Evolutionary conservation across 768 basidiomycete species (phyloP).

Genomic region (Lactifluus echinatus): DNA sequence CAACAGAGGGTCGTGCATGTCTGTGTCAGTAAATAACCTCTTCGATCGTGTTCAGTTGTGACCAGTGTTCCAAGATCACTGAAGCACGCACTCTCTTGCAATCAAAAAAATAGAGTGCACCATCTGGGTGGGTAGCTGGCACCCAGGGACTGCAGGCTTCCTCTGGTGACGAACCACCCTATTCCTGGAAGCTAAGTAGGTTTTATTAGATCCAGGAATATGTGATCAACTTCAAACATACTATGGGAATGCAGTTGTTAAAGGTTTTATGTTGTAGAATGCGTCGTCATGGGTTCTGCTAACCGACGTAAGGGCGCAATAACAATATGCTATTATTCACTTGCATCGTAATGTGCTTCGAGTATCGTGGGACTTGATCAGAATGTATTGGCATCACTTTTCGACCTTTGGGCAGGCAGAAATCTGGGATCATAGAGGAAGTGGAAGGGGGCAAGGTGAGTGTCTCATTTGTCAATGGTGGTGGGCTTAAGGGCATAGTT

Average conservation of each 20-base stretch:
- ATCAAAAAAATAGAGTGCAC: too few species aligned
- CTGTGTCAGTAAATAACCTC: too few species aligned
- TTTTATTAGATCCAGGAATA: background rate
- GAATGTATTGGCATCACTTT: background rate
- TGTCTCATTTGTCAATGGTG: background rate
- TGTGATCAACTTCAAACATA: background rate
- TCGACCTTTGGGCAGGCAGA: background rate
- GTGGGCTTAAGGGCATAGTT: background rate
- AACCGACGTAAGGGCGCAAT: background rate
- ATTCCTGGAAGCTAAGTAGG: too few species aligned
- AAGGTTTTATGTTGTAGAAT: background rate
- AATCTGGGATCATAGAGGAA: background rate
- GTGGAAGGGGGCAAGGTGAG: background rate
- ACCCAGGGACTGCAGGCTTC: too few species aligned
- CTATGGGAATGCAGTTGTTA: conserved; percentile 1
- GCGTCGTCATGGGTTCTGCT: background rate
- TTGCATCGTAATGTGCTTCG: too few species aligned
- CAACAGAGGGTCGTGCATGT: too few species aligned
- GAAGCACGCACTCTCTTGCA: too few species aligned
- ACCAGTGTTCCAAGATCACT: too few species aligned
- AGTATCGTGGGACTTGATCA: conserved; percentile 12
- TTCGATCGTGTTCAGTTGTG: too few species aligned
- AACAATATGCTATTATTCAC: too few species aligned
- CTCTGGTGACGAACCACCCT: too few species aligned
- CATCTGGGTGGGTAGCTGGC: too few species aligned